Percentiles rank a stretch among this genome's conserved stretches.
Conservation (phyloP, 768 basidiomycete genomes). For the Rhodotorula kratochvilovae region DNA sequence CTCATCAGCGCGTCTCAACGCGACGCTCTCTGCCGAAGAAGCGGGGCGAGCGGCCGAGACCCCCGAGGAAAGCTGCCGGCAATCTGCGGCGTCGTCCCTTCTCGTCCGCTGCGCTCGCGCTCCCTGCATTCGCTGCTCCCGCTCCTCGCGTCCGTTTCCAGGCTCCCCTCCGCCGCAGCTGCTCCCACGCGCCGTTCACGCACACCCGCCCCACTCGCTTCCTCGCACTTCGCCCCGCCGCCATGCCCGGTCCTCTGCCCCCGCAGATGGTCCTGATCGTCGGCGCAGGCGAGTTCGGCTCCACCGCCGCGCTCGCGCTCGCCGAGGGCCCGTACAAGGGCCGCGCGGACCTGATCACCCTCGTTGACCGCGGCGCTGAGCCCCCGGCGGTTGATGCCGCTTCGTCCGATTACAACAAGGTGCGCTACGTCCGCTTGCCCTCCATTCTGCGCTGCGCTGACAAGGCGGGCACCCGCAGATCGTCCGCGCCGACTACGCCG, state of each 20-base stretch:
- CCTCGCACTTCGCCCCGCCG: too few species aligned
- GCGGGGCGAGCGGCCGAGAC: too few species aligned
- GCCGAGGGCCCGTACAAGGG: slow-evolving; percentile 31
- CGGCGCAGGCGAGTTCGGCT: slow-evolving; percentile 43
- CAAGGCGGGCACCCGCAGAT: not conserved
- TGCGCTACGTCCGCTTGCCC: not conserved
- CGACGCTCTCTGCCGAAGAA: too few species aligned
- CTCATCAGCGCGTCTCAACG: too few species aligned
- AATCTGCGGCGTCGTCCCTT: too few species aligned
- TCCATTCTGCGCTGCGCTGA: not conserved
- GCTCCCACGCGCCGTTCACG: too few species aligned
- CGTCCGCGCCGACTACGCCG: slow-evolving; percentile 44
- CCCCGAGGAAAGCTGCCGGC: too few species aligned
- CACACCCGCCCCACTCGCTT: too few species aligned
- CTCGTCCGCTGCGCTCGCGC: too few species aligned
- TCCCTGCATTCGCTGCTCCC: too few species aligned
- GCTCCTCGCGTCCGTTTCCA: too few species aligned
- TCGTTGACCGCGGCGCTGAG: slow-evolving; percentile 41
- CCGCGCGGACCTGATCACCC: slow-evolving; percentile 30
- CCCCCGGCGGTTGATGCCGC: slow-evolving; percentile 45
- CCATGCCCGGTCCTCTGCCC: not conserved
- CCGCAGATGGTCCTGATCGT: slow-evolving; percentile 31
- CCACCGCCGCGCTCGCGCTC: slow-evolving; percentile 39
- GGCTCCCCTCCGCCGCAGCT: too few species aligned
- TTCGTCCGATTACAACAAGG: slow-evolving; percentile 45